Base-by-base conservation (phyloP, 2,329 filamentous ascomycete species). In the Diaporthe vaccinii region DNA sequence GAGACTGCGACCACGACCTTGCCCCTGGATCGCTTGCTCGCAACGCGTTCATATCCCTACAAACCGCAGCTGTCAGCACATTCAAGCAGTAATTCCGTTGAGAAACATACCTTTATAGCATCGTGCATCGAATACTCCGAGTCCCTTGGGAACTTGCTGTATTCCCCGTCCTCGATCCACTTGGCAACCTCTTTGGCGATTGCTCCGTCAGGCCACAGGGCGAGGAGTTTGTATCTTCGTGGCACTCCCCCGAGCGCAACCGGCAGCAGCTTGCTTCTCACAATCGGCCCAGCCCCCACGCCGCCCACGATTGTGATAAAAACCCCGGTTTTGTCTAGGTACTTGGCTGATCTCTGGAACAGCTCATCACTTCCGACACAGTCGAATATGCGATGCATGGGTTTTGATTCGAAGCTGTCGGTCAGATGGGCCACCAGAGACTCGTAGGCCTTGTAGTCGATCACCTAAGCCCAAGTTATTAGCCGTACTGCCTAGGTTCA, bases 341-440 rank as follows among this genome's bases (percentile, higher is more conserved):
- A 89, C 5, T 72, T 51, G 1, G 84, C 78, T 10, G 82, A 85
- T 28, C 85, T 75, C 12, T 78, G 74, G 78, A 86, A 90, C 28
- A 90, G 81, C 2, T 85, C 79, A 61, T 89, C 86, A 31, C 84
- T 84, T 17, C 89, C 89, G 6, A 87, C 83, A 59, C 85, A 87
- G 78, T 91, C 89, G 59, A 89, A 83, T 70, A 90, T 85, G 58
- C 85, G 78, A 78, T 89, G 83, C 59, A 86, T 84, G 0, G 82
- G 76, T 22, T 58, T 58, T 22, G 69, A 59, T 25, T 34, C 62
- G 55, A 75, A 75, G 36, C 39, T 57, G 10, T 79, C 72, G 0
- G 80, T 78, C 12, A 89, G 80, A 44, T 84, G 77, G 0, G 79
- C 76, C 1, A 85, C 77, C 1, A 90, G 78, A 6, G 82, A 77